Evolutionary conservation across 331 rosid species (phyloP), one percentile per base, ranked within the genome.

Genomic region (Acacia pycnantha): DNA sequence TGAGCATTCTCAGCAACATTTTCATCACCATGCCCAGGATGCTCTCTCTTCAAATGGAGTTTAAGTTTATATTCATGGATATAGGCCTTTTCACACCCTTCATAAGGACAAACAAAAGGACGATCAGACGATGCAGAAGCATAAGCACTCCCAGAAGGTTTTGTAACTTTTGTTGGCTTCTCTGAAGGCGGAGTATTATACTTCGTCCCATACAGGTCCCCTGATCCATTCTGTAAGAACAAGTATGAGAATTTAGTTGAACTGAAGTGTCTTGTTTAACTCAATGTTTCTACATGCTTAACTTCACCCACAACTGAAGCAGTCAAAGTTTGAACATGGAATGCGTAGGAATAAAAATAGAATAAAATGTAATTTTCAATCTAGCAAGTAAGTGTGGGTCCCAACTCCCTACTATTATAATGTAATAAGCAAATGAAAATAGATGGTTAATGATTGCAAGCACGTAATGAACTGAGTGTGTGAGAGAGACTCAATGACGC

Each of bases 31-130:
- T 90, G 98, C 26, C 91, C 98, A 5, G 97, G 99, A 84, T 95
- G 99, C 86, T 91, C 97, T 86, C 93, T 90, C 87, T 93, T 90
- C 56, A 93, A 85, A 90, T 95, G 98, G 75, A 90, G 94, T 70
- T 88, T 95, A 74, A 95, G 98, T 89, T 95, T 95, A 93, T 95
- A 92, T 85, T 92, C 98, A 50, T 95, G 98, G 82, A 95, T 92
- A 87, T 92, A 95, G 14, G 98, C 97, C 76, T 95, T 95, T 73
- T 89, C 97, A 56, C 98, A 93, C 76, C 97, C 99, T 62, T 92
- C 98, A 35, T 95, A 95, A 26, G 98, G 97, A 77, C 99, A 95
- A n/a, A 94, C 94, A 50, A 88, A 91, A 21, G 99, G 97, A 44
- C 97, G 97, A 82, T 95, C 99, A 10, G 97, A 93, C 6, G 98